Evolutionary conservation across 2,329 filamentous ascomycete species (phyloP).

Genomic region (Cladorrhinum sp.): DNA sequence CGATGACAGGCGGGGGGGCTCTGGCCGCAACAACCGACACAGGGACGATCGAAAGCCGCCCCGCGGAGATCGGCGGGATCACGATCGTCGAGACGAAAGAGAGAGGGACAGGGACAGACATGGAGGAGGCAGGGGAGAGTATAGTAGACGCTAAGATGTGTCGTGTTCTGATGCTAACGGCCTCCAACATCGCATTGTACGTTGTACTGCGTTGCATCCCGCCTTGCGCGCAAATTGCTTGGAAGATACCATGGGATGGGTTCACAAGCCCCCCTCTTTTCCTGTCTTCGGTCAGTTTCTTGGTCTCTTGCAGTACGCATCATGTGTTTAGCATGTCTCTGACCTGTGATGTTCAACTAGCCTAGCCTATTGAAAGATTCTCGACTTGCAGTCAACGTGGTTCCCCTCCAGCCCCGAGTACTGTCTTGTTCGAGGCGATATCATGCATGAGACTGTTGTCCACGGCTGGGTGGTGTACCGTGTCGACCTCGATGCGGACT

Average conservation of each 20-base stretch:
- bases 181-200: background rate
- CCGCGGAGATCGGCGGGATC: slow-evolving; percentile 36
- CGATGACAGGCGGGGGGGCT: slow-evolving; percentile 32
- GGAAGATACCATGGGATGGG: background rate
- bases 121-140: slow-evolving; percentile 31
- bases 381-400: background rate
- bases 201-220: background rate
- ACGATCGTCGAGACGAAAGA: slow-evolving; percentile 31
- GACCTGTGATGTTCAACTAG: background rate
- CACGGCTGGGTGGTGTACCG: background rate
- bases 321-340: background rate
- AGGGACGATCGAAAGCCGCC: slow-evolving; percentile 19
- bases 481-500: background rate
- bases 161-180: background rate
- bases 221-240: background rate
- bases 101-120: slow-evolving; percentile 34
- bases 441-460: background rate
- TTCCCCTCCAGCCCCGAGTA: background rate
- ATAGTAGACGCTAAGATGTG: slow-evolving; percentile 22
- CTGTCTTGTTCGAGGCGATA: background rate
- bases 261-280: background rate
- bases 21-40: slow-evolving; percentile 20
- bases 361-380: background rate
- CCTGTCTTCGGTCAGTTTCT: background rate
- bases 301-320: background rate